Percentiles rank a stretch among this genome's conserved stretches.
phyloP scores from a whole-genome alignment of 331 rosid species.

The Malus hybrid region DNA sequence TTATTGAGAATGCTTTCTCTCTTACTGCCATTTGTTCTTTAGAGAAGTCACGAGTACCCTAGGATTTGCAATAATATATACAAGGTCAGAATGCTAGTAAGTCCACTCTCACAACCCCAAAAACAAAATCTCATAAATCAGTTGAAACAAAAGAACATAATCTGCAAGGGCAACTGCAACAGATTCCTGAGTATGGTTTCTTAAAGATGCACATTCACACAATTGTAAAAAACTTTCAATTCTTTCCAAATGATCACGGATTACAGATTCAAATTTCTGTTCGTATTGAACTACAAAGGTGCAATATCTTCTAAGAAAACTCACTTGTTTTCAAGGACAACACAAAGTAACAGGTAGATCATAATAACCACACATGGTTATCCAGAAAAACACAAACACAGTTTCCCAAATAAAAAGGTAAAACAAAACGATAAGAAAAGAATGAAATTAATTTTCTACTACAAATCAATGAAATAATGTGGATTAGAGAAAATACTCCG shows the following conservation, averaged over 20 bases:
- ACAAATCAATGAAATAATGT: not conserved
- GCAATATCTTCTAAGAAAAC: not conserved
- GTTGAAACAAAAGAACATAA: not conserved
- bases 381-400: not conserved
- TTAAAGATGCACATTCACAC: not conserved
- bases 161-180: not conserved
- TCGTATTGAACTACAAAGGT: not conserved
- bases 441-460: not conserved
- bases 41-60: constrained; percentile 97
- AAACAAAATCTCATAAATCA: constrained; percentile 1
- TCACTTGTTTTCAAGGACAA: not conserved
- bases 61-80: constrained; percentile 7
- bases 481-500: not conserved
- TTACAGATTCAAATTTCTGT: not conserved
- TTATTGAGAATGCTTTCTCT: constrained; percentile 74
- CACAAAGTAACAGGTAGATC: not conserved
- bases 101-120: constrained; percentile 5
- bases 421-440: not conserved
- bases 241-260: not conserved
- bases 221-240: not conserved
- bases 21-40: constrained; percentile 92
- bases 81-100: constrained; percentile 31
- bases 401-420: not conserved
- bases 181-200: not conserved
- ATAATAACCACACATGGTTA: not conserved